A percentile compares a stretch with the other conserved stretches of the same genome.
These are phyloP conservation scores for Dacryopinax primogenitus DNA, from an alignment of 768 basidiomycete genomes.

Conservation along the genomic window DNA sequence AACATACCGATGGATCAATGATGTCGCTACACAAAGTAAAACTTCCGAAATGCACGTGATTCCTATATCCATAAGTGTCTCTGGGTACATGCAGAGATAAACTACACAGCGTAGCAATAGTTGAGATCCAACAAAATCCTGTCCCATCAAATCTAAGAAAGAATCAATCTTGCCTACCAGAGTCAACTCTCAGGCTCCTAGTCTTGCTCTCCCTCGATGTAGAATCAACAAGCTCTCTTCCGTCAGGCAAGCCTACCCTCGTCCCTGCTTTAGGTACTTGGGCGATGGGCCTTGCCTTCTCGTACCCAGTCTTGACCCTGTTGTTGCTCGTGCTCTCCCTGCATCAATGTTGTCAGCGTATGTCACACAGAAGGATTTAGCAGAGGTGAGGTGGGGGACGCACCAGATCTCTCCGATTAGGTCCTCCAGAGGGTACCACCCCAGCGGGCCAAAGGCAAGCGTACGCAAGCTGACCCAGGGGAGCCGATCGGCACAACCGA, in stretches of 20 bases:
- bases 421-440: constrained; percentile 67
- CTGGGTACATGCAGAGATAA: too few relatives aligned
- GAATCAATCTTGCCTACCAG: too few relatives aligned
- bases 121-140: too few relatives aligned
- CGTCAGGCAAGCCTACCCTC: constrained; percentile 50
- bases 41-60: too few relatives aligned
- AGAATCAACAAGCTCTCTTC: constrained; percentile 46
- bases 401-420: constrained; percentile 72
- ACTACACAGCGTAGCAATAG: too few relatives aligned
- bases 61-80: too few relatives aligned
- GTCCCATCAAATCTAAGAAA: too few relatives aligned
- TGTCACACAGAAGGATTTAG: neutral
- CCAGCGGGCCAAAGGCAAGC: constrained; percentile 51
- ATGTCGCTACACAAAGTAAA: neutral
- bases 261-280: constrained; percentile 58
- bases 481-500: constrained; percentile 47
- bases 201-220: neutral
- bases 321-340: constrained; percentile 76
- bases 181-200: too few relatives aligned
- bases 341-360: constrained; percentile 9
- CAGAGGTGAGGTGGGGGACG: constrained; percentile 19
- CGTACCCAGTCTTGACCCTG: constrained; percentile 65
- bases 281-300: constrained; percentile 53
- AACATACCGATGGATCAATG: too few relatives aligned
- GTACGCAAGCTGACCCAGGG: constrained; percentile 52